Evolutionary conservation across 2,329 filamentous ascomycete genomes (phyloP).

Genomic region (Aspergillus latus): DNA sequence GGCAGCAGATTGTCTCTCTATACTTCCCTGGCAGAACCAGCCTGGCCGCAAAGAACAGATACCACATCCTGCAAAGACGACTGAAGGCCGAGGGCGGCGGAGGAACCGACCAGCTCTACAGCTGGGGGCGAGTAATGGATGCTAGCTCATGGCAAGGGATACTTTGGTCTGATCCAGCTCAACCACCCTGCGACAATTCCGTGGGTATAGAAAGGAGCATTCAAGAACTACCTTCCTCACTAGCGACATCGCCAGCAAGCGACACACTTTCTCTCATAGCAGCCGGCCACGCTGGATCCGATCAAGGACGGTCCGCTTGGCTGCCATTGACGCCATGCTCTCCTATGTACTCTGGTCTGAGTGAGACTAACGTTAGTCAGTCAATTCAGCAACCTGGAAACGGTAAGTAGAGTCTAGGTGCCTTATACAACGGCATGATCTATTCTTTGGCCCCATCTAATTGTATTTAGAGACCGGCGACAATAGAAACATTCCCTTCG

Average conservation of each 20-base stretch:
- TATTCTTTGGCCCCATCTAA: neutral
- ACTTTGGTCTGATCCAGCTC: neutral
- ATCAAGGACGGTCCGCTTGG: neutral
- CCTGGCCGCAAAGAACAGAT: slow-evolving; percentile 8
- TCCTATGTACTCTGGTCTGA: no score
- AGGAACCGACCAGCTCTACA: neutral
- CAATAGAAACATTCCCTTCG: neutral
- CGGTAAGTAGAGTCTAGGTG: no score
- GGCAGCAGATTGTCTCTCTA: slow-evolving; percentile 6
- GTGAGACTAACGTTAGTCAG: no score
- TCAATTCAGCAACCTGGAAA: no score
- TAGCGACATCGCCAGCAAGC: no score
- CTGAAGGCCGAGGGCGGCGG: neutral
- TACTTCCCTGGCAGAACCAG: slow-evolving; percentile 4
- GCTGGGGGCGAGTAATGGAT: neutral
- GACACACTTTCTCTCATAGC: no score
- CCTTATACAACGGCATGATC: neutral
- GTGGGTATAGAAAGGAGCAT: neutral
- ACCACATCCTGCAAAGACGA: slow-evolving; percentile 5
- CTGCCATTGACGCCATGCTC: no score
- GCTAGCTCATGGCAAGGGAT: neutral
- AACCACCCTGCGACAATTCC: neutral
- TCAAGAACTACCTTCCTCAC: neutral
- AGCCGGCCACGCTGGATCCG: no score
- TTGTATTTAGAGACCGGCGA: neutral